Base-by-base conservation (phyloP, 2,329 filamentous ascomycete genomes). In the Colletotrichum sp. region DNA sequence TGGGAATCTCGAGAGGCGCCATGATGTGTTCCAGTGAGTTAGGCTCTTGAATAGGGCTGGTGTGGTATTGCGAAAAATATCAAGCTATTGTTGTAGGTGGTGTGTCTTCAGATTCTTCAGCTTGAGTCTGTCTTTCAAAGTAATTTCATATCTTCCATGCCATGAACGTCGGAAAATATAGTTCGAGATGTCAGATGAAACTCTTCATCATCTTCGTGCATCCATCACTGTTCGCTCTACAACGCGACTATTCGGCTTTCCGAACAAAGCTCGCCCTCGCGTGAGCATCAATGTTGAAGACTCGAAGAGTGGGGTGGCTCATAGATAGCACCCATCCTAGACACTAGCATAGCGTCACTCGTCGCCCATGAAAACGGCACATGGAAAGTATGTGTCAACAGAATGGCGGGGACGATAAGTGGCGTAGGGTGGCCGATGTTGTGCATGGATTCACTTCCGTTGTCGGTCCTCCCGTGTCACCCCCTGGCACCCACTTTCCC, bases 1-100 rank as follows among this genome's bases (percentile, higher is more conserved):
- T 80, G 36, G 81, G 81, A 36, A 82, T 82, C 70, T 80, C 78
- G 70, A 72, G 72, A 34, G 52, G 21, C 7, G 62, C n/a, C 72
- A 75, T 75, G 2, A 6, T 67, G 3, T 6, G 21, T 44, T n/a
- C 8, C 15, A 21, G 24, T 36, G 7, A 15, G 49, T 4, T 52
- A 21, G n/a, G 5, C 10, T 21, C n/a, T 8, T 21, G 7, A 21
- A 18, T 2, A 16, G 16, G 16, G 8, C 18, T n/a, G 30, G n/a
- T 15, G 16, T 6, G 28, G 5, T 15, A 24, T 34, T 30, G 30
- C 21, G 12, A 44, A 16, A 28, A 8, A 5, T 63, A 18, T 26
- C 6, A 18, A 24, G 34, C 13, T 39, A 21, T 4, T 4, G 13
- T 21, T 18, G 34, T 24, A 21, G 16, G 13, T 34, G 9, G 21